These are phyloP conservation scores for Harringtonia lauricola DNA, from an alignment of 2,329 filamentous ascomycete genomes.

Conservation along the genomic window DNA sequence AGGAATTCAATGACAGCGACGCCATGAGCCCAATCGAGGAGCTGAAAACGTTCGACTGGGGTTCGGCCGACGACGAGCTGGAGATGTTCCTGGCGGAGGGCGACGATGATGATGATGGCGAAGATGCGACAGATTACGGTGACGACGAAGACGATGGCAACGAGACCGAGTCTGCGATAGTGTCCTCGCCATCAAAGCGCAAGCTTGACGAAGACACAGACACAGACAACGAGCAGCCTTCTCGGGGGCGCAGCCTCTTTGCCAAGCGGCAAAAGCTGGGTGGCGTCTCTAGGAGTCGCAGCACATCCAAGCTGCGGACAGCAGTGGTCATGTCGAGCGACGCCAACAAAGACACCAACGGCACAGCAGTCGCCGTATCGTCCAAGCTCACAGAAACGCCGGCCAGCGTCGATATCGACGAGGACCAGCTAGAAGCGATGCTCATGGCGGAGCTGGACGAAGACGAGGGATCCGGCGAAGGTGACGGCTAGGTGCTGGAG, in stretches of 20 bases:
- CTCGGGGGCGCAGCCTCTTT: conserved; percentile 25
- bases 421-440: conserved; percentile 51
- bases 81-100: conserved; percentile 58
- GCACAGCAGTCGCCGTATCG: neutral
- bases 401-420: conserved; percentile 28
- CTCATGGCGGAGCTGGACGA: conserved; percentile 49
- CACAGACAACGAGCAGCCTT: conserved; percentile 18
- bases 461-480: conserved; percentile 16
- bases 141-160: conserved; percentile 27
- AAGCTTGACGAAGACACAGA: conserved; percentile 21
- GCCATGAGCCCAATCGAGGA: conserved; percentile 42
- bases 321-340: conserved; percentile 21
- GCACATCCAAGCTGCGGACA: conserved; percentile 29
- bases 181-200: conserved; percentile 4
- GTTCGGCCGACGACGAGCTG: conserved; percentile 58
- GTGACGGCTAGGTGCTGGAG: conserved; percentile 7
- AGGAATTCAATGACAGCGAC: conserved; percentile 35
- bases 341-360: conserved; percentile 7
- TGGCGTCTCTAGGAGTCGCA: conserved; percentile 29
- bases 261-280: conserved; percentile 41
- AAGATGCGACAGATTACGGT: conserved; percentile 20
- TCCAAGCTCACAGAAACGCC: conserved; percentile 3
- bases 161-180: neutral
- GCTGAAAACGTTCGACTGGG: conserved; percentile 49
- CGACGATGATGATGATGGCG: conserved; percentile 31